Evolutionary conservation across 2,329 filamentous ascomycete genomes (phyloP).

Genomic region (Fusarium euwallaceae): DNA sequence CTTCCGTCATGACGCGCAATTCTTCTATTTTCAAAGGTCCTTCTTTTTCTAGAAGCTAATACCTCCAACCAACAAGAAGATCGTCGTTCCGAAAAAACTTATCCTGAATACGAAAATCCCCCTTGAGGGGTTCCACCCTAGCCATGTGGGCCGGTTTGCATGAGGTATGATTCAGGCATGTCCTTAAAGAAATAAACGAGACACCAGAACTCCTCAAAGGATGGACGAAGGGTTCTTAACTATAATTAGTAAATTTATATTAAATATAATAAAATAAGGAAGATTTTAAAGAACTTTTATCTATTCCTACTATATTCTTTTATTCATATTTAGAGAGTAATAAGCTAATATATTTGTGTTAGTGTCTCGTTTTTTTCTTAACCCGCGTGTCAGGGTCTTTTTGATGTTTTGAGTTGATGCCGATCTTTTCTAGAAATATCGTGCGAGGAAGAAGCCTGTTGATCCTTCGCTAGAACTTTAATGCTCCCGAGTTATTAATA

Average conservation of each 20-base stretch:
- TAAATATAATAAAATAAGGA: no score
- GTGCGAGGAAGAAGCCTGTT: not conserved
- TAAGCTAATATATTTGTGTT: no score
- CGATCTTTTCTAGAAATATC: not conserved
- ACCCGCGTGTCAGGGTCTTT: no score
- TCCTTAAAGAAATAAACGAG: no score
- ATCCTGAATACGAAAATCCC: slow-evolving; percentile 5
- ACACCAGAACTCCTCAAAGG: no score
- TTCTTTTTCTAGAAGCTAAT: not conserved
- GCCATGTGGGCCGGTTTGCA: not conserved
- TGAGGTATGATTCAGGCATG: not conserved
- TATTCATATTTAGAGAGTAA: no score
- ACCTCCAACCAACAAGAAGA: not conserved
- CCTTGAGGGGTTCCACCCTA: slow-evolving; percentile 1
- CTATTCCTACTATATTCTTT: no score
- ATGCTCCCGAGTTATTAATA: not conserved
- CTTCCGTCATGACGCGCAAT: not conserved
- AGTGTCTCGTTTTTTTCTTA: not conserved
- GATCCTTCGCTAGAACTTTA: not conserved
- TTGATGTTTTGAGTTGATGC: not conserved
- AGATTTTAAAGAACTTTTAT: no score
- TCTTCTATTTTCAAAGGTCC: not conserved
- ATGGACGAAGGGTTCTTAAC: no score
- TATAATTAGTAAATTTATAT: no score
- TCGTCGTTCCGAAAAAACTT: not conserved